Conservation (phyloP, 306 rosid genomes). For the Cajanus cajan region DNA sequence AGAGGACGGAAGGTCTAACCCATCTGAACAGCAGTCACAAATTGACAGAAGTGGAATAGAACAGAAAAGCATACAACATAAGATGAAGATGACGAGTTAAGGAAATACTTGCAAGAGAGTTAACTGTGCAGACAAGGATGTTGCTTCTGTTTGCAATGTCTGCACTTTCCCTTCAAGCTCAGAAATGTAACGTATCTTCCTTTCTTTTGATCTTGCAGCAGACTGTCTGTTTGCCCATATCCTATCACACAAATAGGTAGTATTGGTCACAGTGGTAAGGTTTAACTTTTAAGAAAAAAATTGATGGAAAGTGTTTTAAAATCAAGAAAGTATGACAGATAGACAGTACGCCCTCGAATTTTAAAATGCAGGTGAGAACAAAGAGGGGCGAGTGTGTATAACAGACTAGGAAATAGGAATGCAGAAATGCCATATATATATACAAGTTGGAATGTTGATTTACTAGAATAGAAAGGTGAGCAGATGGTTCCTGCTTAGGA, state of each 20-base stretch:
- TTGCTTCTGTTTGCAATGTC: conserved; percentile 83
- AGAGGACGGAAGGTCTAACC: neutral
- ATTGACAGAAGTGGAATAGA: conserved; percentile 10
- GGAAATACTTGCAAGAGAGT: conserved; percentile 68
- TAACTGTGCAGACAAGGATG: conserved; percentile 81
- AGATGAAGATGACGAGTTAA: neutral
- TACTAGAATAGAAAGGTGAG: neutral
- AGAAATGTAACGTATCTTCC: conserved; percentile 86
- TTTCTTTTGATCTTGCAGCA: conserved; percentile 92
- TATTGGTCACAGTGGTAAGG: neutral
- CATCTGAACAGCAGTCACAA: neutral
- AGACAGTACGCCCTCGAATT: neutral
- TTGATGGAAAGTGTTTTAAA: neutral
- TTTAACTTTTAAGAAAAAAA: neutral
- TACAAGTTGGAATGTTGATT: neutral
- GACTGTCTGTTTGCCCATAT: conserved; percentile 95
- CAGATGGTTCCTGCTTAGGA: neutral
- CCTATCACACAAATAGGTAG: conserved; percentile 43
- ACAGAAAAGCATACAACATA: neutral
- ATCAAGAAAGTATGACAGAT: neutral
- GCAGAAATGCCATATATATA: neutral
- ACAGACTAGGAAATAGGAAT: neutral
- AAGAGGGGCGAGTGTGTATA: neutral
- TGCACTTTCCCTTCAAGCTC: conserved; percentile 90
- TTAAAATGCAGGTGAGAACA: neutral